Base-by-base conservation (phyloP, 208 protist species). In the Trypanosoma platydactyli region DNA sequence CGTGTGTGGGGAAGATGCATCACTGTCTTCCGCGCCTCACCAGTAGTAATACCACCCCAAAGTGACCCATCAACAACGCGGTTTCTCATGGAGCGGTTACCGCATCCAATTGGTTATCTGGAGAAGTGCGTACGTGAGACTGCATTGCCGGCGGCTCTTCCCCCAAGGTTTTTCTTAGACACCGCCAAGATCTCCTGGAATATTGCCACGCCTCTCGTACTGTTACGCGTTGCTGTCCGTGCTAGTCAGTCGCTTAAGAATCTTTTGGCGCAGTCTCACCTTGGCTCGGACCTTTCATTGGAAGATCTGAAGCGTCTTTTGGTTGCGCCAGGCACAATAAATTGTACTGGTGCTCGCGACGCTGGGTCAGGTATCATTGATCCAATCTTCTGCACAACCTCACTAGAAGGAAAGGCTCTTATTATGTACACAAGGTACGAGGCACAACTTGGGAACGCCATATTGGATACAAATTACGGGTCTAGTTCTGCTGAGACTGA, bases 301-400 rank as follows among this genome's bases (percentile, higher is more conserved):
- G 86, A 92, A 30, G 79, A 80, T 30, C 59, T 87, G 20, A 92
- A 92, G 69, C 68, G 81, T 16, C 79, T 92, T 29, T 77, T 92
- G 52, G 49, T 70, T 66, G 22, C 64, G 12, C 6, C 54, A 53
- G 38, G 56, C 54, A 24, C 42, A 46, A 59, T 45, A 41, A 24
- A 51, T 0, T n/a, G 41, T 35, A n/a, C 46, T n/a, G 56, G 53
- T 49, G 63, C 54, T 22, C 6, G 18, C 9, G 20, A 0, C 49
- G 63, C 49, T 55, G 33, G 27, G 45, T 42, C 56, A 30, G 38
- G 33, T 48, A 20, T 9, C 15, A 15, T 44, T 59, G 69, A 75
- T 58, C 53, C 69, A 24, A 69, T 24, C 0, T 68, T 75, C 42
- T 63, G 25, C 16, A 75, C 69, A 22, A 68, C 55, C 9, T 75